Evolutionary conservation across 164 flowering plant species (phyloP), one percentile per base, ranked within the genome.

Genomic region (Pachysandra terminalis): DNA sequence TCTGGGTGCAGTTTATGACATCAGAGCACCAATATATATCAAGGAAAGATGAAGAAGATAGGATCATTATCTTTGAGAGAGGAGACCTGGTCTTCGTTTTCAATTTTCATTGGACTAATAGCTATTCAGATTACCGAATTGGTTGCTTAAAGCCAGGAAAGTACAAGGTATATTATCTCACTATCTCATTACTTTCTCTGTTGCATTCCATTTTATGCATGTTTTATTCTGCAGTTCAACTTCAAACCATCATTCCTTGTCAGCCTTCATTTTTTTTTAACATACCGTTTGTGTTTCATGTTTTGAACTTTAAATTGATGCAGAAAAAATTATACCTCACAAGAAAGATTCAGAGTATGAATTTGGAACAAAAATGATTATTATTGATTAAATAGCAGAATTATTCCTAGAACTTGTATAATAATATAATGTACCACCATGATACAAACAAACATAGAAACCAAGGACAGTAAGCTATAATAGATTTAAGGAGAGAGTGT

Each of bases 91-190:
- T 96, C 56, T 96, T 96, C 74, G 97, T 93, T 77, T 96, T 96
- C 72, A 96, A 96, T 72, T 96, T 96, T 72, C 99, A 96, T 65
- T 96, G 99, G 98, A 77, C 24, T 45, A 92, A 79, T 55, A 96
- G 99, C 78, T 96, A 89, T 74, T 86, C 81, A 16, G 97, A 87
- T 67, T 96, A 89, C 65, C 83, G 83, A 59, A 73, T 96, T 21
- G 99, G 99, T 69, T 96, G 99, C 84, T 71, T 81, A 53, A 85
- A 87, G 83, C 86, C 98, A 28, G 99, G 99, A 71, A 96, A 86
- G 80, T 96, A 96, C 74, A 88, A 85, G 94, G 99, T 95, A 81
- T 26, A 81, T 26, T 59, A 24, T 65, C 28, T 56, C 56, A 56
- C 64, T 32, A 45, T 57, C 28, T 45, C 37, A 23, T 56, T 35